Base-by-base conservation (phyloP, 371 early-diverging fungal species). In the Apophysomyces variabilis region DNA sequence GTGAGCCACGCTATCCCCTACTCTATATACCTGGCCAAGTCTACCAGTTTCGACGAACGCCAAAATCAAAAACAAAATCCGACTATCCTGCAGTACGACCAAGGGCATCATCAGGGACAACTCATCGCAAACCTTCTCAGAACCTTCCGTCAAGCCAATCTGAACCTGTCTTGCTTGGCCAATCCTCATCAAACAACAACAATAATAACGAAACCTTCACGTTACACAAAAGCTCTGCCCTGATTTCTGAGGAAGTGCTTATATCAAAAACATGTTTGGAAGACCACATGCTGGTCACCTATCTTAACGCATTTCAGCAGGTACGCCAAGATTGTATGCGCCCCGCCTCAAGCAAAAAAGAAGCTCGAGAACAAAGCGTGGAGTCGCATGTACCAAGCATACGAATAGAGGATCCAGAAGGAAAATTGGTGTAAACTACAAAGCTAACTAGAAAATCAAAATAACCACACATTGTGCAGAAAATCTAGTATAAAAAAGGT, bases 281-380 rank as follows among this genome's bases (percentile, higher is more conserved):
- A 57, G 83, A 83, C 41, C 83, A 83, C 69, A 75, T 75, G 80
- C 71, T 83, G 14, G 78, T 83, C 6, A 83, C 79, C 35, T 83
- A 83, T 61, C 64, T 83, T 37, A 78, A 72, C 16, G 80, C 80
- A 7, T 77, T 80, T 16, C 80, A 80, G 58, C 71, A 66, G 35
- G 83, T 68, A 7, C 67, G 79, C 7, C 74, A 78, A 44, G 74
- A 75, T 38, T 75, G 80, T 57, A 78, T 80, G 77, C 78, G 76
- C 26, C 57, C 9, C 16, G 36, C 21, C 12, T 45, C 44, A 36
- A 44, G 21, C 32, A 41, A 6, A 45, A 41, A 47, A 11, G 37
- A n/a, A 47, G 35, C 5, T n/a, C 37, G 14, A 14, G 41, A 4
- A 39, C 44, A n/a, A 54, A 50, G 16, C 16, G 38, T 50, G 32